phyloP scores from a whole-genome alignment of 2,329 filamentous ascomycete species.

The Metarhizium robertsii region DNA sequence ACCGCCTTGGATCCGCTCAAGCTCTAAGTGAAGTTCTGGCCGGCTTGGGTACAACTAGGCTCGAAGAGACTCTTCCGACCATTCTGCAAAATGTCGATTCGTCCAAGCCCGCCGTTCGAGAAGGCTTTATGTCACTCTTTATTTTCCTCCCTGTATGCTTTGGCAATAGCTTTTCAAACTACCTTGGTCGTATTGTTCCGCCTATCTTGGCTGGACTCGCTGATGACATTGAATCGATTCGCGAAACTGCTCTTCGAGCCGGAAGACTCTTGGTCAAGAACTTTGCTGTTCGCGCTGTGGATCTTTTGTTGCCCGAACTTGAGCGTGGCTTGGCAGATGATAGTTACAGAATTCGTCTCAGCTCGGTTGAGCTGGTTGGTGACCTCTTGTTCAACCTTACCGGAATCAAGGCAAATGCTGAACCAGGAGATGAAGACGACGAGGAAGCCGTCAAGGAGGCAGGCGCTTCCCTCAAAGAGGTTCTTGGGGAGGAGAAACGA shows the following conservation, averaged over 20 bases:
- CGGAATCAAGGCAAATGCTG: conserved; percentile 73
- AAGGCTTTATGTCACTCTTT: conserved; percentile 99
- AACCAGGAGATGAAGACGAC: conserved; percentile 72
- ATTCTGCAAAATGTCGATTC: conserved; percentile 95
- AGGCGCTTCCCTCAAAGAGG: conserved; percentile 84
- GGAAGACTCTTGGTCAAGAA: conserved; percentile 96
- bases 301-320: conserved; percentile 85
- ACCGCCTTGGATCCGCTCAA: conserved; percentile 91
- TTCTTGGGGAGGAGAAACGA: conserved; percentile 89
- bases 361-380: conserved; percentile 93
- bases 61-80: conserved; percentile 93
- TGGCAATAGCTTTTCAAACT: conserved; percentile 95
- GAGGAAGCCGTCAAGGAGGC: conserved; percentile 71
- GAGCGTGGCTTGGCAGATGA: conserved; percentile 96
- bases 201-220: conserved; percentile 89
- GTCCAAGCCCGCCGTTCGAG: conserved; percentile 78
- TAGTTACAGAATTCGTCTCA: conserved; percentile 94
- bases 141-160: conserved; percentile 99
- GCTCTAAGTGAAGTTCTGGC: conserved; percentile 94
- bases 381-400: conserved; percentile 97
- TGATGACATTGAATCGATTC: conserved; percentile 92
- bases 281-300: conserved; percentile 89
- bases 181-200: conserved; percentile 90
- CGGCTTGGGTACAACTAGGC: conserved; percentile 79
- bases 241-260: conserved; percentile 90